Evolutionary conservation across 176 grass and related monocot species (phyloP).

Genomic region (Triticum monococcum): DNA sequence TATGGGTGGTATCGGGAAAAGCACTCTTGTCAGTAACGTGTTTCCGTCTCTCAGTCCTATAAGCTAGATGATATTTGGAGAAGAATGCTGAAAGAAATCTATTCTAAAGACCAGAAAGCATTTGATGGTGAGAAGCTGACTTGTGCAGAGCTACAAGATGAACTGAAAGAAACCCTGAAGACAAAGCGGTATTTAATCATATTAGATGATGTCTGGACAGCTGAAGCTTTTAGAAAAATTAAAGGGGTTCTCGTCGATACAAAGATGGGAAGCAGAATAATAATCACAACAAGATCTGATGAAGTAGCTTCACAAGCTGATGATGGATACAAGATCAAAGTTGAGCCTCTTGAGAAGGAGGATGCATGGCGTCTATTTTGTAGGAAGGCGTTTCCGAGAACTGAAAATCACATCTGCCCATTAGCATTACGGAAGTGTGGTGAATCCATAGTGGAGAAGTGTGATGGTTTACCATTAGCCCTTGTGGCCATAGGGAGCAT

Average conservation of each 20-base stretch:
- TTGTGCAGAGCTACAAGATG: not conserved
- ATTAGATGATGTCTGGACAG: conserved; percentile 40
- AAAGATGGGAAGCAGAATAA: conserved; percentile 14
- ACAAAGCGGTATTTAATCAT: not conserved
- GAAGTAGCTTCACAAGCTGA: conserved; percentile 41
- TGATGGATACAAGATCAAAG: conserved; percentile 20
- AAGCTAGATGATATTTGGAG: not conserved
- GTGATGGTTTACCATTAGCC: conserved; percentile 53
- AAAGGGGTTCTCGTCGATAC: not conserved
- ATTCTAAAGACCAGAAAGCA: not conserved
- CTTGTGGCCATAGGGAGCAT: conserved; percentile 43
- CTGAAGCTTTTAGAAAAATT: not conserved
- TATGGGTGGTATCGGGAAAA: conserved; percentile 58
- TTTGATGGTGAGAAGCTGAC: not conserved
- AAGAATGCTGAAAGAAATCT: conserved; percentile 17
- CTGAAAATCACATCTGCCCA: conserved; percentile 23
- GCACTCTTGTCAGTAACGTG: conserved; percentile 33
- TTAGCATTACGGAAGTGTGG: not conserved
- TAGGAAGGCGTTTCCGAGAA: conserved; percentile 35
- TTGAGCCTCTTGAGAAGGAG: not conserved
- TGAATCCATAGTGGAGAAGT: conserved; percentile 37
- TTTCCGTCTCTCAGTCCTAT: conserved; percentile 32
- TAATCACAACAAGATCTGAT: conserved; percentile 32
- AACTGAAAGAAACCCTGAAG: not conserved
- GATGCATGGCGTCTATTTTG: conserved; percentile 47